Percentiles rank a stretch among this genome's conserved stretches.
These are phyloP conservation scores for Dothideomycetes sp. DNA, from an alignment of 2,329 filamentous ascomycete species.

Conservation along the genomic window DNA sequence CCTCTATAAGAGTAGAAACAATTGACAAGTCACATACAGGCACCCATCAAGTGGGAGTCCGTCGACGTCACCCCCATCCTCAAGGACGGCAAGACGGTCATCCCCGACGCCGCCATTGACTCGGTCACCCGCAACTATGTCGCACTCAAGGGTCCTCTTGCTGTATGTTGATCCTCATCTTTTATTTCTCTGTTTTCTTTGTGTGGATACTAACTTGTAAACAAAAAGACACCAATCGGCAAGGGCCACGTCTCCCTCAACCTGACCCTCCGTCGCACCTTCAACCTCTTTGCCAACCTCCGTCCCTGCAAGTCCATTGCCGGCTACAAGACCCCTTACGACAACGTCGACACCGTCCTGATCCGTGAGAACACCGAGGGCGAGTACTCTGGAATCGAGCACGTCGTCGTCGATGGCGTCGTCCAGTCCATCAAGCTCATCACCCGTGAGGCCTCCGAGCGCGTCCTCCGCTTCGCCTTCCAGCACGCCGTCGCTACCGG, in stretches of 20 bases:
- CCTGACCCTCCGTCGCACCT: constrained; percentile 93
- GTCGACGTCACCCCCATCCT: constrained; percentile 90
- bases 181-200: too few species aligned
- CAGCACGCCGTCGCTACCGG: constrained; percentile 91
- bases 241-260: constrained; percentile 99
- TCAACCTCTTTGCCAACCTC: constrained; percentile 99
- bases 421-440: constrained; percentile 99
- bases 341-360: constrained; percentile 89
- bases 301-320: constrained; percentile 94
- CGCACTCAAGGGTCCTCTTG: constrained; percentile 93
- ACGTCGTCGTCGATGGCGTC: constrained; percentile 93
- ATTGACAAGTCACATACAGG: constrained; percentile 34
- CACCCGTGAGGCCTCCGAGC: constrained; percentile 86
- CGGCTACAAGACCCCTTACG: constrained; percentile 97
- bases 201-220: too few species aligned
- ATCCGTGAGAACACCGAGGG: constrained; percentile 99
- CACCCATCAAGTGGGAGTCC: constrained; percentile 92
- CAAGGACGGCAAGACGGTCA: constrained; percentile 91
- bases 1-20: background rate
- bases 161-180: constrained; percentile 64
- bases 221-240: constrained; percentile 70
- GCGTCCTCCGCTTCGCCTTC: constrained; percentile 94
- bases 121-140: constrained; percentile 95
- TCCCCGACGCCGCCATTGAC: constrained; percentile 83
- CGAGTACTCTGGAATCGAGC: constrained; percentile 98